phyloP scores from a whole-genome alignment of 371 early-diverging fungal genomes.

The Mucor racemosus region DNA sequence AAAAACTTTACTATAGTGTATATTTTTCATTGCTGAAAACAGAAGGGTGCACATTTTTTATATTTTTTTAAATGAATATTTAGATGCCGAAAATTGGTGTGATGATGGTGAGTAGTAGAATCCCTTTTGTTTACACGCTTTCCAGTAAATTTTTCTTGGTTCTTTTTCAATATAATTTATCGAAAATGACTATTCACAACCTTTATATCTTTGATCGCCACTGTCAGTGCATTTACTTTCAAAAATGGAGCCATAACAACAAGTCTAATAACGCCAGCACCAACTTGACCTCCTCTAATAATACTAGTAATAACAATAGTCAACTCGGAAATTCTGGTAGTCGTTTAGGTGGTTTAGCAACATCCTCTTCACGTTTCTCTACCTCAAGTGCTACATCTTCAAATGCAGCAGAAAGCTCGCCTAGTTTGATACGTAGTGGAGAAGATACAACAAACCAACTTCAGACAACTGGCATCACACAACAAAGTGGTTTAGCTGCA shows the following conservation, averaged over 20 bases:
- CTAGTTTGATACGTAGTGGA: constrained; percentile 24
- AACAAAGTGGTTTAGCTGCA: constrained; percentile 51
- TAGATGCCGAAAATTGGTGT: neutral
- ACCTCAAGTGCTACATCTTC: constrained; percentile 48
- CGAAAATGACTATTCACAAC: constrained; percentile 71
- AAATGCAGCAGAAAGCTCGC: constrained; percentile 18
- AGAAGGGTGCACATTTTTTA: no score
- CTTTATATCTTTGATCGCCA: constrained; percentile 93
- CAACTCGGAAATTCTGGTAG: constrained; percentile 37
- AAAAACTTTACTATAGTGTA: no score
- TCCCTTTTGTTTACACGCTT: neutral
- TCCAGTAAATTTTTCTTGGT: neutral
- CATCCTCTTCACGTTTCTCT: constrained; percentile 41
- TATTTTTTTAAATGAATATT: neutral
- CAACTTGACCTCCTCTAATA: constrained; percentile 8
- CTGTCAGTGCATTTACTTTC: constrained; percentile 88
- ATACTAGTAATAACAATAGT: constrained; percentile 30
- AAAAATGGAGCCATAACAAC: constrained; percentile 67
- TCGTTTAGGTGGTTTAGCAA: constrained; percentile 34
- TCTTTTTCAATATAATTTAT: neutral
- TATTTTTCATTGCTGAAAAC: no score
- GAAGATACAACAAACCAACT: constrained; percentile 28
- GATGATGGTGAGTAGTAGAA: neutral
- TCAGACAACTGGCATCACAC: constrained; percentile 28
- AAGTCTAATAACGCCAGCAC: constrained; percentile 32